Conservation (phyloP, 73 alveolate genomes). For the Symbiodinium natans region DNA sequence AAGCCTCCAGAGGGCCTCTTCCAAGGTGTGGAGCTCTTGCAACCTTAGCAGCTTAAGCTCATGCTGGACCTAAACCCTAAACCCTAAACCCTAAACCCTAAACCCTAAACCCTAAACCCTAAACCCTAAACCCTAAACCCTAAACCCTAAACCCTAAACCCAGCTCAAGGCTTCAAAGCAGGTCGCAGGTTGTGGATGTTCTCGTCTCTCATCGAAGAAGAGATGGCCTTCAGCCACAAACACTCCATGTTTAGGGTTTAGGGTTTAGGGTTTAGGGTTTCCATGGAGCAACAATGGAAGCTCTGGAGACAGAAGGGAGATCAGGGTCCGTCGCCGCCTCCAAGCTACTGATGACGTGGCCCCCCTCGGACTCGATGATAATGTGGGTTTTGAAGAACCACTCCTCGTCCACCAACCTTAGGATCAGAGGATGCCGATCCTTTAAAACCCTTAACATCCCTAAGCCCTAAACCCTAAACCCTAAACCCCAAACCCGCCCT, state of each 20-base stretch:
- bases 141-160: too few relatives aligned
- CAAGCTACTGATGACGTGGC: constrained; percentile 83
- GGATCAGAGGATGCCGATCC: too few relatives aligned
- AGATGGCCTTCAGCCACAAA: not conserved
- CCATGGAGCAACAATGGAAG: not conserved
- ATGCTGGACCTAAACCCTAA: too few relatives aligned
- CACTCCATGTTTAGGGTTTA: not conserved
- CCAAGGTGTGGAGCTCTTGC: constrained; percentile 73
- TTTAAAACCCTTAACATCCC: too few relatives aligned
- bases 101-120: too few relatives aligned
- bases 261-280: not conserved
- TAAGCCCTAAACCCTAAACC: too few relatives aligned
- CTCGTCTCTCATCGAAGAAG: constrained; percentile 8
- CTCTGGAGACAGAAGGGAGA: too few relatives aligned
- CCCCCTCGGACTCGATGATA: constrained; percentile 35
- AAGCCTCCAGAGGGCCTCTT: constrained; percentile 70
- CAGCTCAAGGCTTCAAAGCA: not conserved
- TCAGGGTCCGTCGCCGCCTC: too few relatives aligned
- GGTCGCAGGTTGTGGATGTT: not conserved
- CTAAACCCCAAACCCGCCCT: not conserved
- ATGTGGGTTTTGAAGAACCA: constrained; percentile 29
- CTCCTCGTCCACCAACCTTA: constrained; percentile 16
- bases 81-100: too few relatives aligned
- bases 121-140: too few relatives aligned
- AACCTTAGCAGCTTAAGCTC: not conserved